Evolutionary conservation across 1,284 basidiomycete species (phyloP).

Genomic region (Leccinum solheimii): DNA sequence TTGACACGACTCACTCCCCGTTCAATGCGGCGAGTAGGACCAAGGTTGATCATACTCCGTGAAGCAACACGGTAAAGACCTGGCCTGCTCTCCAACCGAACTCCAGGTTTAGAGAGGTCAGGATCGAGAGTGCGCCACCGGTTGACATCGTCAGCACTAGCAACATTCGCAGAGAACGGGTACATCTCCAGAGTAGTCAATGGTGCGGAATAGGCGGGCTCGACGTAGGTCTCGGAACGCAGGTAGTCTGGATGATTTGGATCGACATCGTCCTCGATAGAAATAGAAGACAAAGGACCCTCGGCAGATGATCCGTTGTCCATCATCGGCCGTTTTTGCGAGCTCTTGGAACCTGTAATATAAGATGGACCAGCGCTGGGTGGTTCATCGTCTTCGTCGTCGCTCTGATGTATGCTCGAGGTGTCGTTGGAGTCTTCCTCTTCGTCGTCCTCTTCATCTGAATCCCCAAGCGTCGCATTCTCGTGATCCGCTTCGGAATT

Average conservation of each 20-base stretch:
- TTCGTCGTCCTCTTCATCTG: slow-evolving; percentile 40
- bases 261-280: slow-evolving; percentile 4
- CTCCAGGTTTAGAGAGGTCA: slow-evolving; percentile 7
- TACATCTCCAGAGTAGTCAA: slow-evolving; percentile 11
- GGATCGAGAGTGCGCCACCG: slow-evolving; percentile 1
- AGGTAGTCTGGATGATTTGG: slow-evolving; percentile 31
- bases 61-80: slow-evolving; percentile 44
- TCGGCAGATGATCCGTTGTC: slow-evolving; percentile 7
- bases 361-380: slow-evolving; percentile 25
- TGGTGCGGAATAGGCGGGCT: slow-evolving; percentile 9
- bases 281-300: slow-evolving; percentile 6
- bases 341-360: slow-evolving; percentile 11
- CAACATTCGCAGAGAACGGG: slow-evolving; percentile 20
- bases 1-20: slow-evolving; percentile 8
- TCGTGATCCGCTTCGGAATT: slow-evolving; percentile 42
- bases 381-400: slow-evolving; percentile 33
- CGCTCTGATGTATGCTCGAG: slow-evolving; percentile 36
- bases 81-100: slow-evolving; percentile 26
- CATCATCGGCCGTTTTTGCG: slow-evolving; percentile 18
- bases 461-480: slow-evolving; percentile 38
- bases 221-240: slow-evolving; percentile 25
- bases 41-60: slow-evolving; percentile 45
- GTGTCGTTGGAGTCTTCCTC: slow-evolving; percentile 29
- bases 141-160: slow-evolving; percentile 2
- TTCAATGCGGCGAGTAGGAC: slow-evolving; percentile 26